Evolutionary conservation across 495 filamentous ascomycete genomes (phyloP), one percentile per base, ranked within the genome.

Genomic region (Tuber calosporum): DNA sequence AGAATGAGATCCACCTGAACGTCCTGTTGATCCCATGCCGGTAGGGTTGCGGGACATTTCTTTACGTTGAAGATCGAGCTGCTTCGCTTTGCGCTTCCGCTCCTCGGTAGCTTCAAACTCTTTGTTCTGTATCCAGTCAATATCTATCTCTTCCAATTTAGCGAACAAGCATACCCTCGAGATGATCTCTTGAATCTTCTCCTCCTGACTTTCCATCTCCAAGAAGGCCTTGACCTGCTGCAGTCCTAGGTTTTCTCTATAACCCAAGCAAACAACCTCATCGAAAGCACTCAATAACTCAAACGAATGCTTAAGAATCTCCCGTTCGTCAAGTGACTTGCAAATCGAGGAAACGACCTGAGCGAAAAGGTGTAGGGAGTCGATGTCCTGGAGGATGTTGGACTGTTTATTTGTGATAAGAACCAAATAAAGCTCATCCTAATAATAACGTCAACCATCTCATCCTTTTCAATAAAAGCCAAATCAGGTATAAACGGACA

Each of bases 401-500:
- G 93, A 97, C 87, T 98, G 94, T 73, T 93, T 92, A 86, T 98
- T 98, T 85, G 96, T 99, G 83, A 99, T 98, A 75, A 99, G 90
- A 71, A 99, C 94, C 88, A 99, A 97, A 87, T 98, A 99, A 74
- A 99, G 89, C 85, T 98, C 96, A 84, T 99, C 96, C 79, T 80
- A 48, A 37, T 80, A 45, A 69, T 20, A 72, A n/a, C n/a, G 73
- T 74, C 71, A 76, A 74, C 43, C 66, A 42, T 8, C 53, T 30
- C 26, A 15, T n/a, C 41, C 42, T 53, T 58, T 20, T 69, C 41
- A 17, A n/a, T 17, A 45, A 45, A 77, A 68, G 67, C 66, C 30
- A n/a, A 22, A 40, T 71, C 42, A 36, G 42, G 58, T 72, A 34
- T 73, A 77, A 53, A 62, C 53, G 53, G 30, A 74, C 79, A 71